A percentile compares a stretch with the other conserved stretches of the same genome.
Conservation (phyloP, 2,329 filamentous ascomycete genomes). For the Calonectria fujianensis region DNA sequence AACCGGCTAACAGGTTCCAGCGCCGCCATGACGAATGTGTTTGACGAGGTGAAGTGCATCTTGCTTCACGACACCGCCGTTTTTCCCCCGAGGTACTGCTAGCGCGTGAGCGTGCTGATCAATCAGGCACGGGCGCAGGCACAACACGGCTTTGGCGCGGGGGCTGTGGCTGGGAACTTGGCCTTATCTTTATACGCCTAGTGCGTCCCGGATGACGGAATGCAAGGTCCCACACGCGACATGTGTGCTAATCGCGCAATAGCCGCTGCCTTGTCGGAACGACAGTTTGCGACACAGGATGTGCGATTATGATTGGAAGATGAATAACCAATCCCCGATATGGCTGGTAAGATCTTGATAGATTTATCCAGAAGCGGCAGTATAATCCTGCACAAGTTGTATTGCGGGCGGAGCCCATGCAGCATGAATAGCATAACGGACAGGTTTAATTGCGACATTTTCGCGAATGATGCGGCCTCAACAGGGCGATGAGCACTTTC, state of each 20-base stretch:
- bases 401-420: not conserved
- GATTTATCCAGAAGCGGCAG: not conserved
- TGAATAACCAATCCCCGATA: not conserved
- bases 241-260: conserved; percentile 12
- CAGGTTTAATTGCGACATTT: conserved; percentile 8
- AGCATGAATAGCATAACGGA: not conserved
- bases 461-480: not conserved
- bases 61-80: not conserved
- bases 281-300: no score
- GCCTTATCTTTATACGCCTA: conserved; percentile 11
- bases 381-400: not conserved
- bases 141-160: not conserved
- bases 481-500: not conserved
- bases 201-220: conserved; percentile 12
- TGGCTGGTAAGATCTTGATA: no score
- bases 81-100: no score
- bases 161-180: not conserved
- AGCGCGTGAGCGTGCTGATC: not conserved
- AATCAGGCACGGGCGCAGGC: not conserved
- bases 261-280: no score
- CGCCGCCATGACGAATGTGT: not conserved
- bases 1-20: conserved; percentile 9
- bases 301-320: not conserved
- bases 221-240: conserved; percentile 11
- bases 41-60: not conserved